Evolutionary conservation across 2,329 filamentous ascomycete genomes (phyloP), one percentile per base, ranked within the genome.

Genomic region (Ceratocystis ficicola): DNA sequence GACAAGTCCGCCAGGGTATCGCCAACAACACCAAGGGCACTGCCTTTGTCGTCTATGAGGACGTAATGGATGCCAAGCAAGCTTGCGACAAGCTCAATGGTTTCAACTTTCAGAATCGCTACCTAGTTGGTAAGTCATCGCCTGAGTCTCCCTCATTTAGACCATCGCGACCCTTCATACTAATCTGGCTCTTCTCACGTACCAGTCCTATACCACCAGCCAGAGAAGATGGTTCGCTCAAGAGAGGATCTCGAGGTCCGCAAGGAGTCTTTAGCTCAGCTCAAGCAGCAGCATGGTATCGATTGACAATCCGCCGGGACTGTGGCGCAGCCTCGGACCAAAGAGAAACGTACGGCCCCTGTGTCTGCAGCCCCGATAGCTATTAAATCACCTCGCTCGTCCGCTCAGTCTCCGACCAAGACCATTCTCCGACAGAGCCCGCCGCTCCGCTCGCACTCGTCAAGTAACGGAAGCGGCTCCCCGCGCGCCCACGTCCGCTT

Each of bases 51-150:
- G 94, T 99, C 78, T 99, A 96, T 82, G 94, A 97, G 79, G 94
- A 99, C 83, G 93, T 97, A 72, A 89, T 94, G 84, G 94, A 99
- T 82, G 92, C 94, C 71, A 99, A 99, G 81, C 87, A 91, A 79
- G 94, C 94, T 74, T 97, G 94, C 83, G 94, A 99, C 82, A 96
- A 97, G 81, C 83, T 99, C 77, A 99, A 99, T 82, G 94, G 94
- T 76, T 99, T 95, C 86, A 99, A 99, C 81, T 99, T 99, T 78
- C 94, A 99, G 81, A 96, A 93, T 80, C 89, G 94, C 76, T 99
- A 99, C 79, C 89, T 99, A 72, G 94, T 99, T 74, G 91, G 90
- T 95, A 84, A 69, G 90, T 85, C 36, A 41, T 41, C 10, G 3
- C 36, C 10, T 41, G 36, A 3, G 36, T 41, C 36, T 62, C 41